phyloP scores from a whole-genome alignment of 768 basidiomycete species.

The Macrocybe gigantea region DNA sequence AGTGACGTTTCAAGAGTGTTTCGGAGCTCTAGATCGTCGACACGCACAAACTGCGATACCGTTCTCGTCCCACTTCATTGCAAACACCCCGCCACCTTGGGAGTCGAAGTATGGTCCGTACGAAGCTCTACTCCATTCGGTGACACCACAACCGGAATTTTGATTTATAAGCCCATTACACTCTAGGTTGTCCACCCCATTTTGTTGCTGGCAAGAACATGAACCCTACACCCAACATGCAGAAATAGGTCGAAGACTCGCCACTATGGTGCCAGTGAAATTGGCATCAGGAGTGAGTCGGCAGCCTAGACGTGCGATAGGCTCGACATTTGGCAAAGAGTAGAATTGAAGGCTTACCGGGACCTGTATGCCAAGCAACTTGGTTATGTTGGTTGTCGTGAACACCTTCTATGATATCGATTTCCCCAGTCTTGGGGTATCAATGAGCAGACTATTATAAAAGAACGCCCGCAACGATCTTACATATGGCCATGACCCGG shows the following conservation, averaged over 20 bases:
- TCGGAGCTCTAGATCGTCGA: not conserved
- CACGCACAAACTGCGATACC: conserved; percentile 74
- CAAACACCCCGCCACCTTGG: conserved; percentile 79
- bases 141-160: conserved; percentile 75
- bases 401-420: conserved; percentile 82
- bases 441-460: conserved; percentile 5
- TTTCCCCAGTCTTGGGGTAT: conserved; percentile 58
- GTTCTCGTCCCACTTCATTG: conserved; percentile 82
- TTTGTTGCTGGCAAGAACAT: conserved; percentile 29
- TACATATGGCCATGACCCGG: conserved; percentile 59
- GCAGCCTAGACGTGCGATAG: conserved; percentile 40
- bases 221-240: too few relatives aligned
- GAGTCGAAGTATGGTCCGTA: conserved; percentile 81
- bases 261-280: conserved; percentile 61
- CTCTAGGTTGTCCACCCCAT: conserved; percentile 43
- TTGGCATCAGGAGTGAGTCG: conserved; percentile 44
- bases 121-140: conserved; percentile 75
- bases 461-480: conserved; percentile 16
- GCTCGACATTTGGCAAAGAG: not conserved
- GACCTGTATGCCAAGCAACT: conserved; percentile 73
- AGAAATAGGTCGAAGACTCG: conserved; percentile 24
- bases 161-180: conserved; percentile 47
- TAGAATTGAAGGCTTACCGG: conserved; percentile 33
- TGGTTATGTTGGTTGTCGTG: conserved; percentile 84
- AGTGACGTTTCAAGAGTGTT: not conserved